Base-by-base conservation (phyloP, 306 rosid genomes). In the Pueraria montana region DNA sequence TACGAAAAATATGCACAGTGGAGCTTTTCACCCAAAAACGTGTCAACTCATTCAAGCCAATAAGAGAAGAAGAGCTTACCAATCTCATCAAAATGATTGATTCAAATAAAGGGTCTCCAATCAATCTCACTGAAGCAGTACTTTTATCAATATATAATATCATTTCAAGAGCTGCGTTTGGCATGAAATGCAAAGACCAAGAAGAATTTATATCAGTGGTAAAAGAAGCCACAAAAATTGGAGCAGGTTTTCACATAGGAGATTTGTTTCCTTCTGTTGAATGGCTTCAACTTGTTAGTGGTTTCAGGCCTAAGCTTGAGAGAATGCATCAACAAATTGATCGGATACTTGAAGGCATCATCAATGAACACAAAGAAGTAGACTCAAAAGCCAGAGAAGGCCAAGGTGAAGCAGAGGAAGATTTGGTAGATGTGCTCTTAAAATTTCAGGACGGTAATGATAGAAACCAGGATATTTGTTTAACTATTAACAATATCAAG, bases 361-460 rank as follows among this genome's bases (percentile, higher is more conserved):
- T 64, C 46, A 17, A 64, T 32, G 46, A 64, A 32, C 71, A 64
- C 3, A 16, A 6, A n/a, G 14, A 8, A 2, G 24, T 46, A 8
- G 16, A 64, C 14, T 3, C 45, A 17, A 64, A 32, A 3, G 13
- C 71, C 24, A 32, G 0, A 27, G 45, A 64, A 1, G 45, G 43
- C 13, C 11, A 64, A 1, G 43, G 45, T 32, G 67, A 61, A 59
- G 66, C 38, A 59, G 36, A 59, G 36, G 66, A 59, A 59, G 66
- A 24, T 59, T 26, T 59, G n/a, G 66, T 59, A 26, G 66, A 59
- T 59, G 66, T 59, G 11, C 66, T 59, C 18, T 18, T 59, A 59
- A 59, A 24, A 24, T 59, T 24, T 9, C 36, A 59, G 38, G 66
- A 59, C 5, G 66, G n/a, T 59, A 26, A 24, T 24, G 66, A 59